Base-by-base conservation (phyloP, 352 stramenopile genomes). In the Blastocystis sp. region DNA sequence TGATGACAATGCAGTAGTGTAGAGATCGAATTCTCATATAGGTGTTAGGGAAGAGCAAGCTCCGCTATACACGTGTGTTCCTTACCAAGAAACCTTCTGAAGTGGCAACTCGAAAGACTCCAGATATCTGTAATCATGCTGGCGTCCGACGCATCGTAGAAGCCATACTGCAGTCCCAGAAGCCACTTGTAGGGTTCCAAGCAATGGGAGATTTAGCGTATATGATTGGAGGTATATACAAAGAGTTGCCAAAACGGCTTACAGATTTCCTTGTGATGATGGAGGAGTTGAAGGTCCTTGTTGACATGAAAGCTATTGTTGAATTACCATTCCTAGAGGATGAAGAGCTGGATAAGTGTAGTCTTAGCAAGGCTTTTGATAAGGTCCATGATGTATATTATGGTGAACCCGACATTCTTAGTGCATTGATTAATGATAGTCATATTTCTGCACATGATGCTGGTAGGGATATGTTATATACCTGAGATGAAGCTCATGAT, bases 171-270 rank as follows among this genome's bases (percentile, higher is more conserved):
- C 42, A 64, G n/a, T 69, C 53, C 48, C 44, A 48, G 19, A 84
- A 84, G 48, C 73, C 73, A 19, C 73, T 84, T 33, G 24, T 84
- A 9, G 73, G 73, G 1, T 84, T 84, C 53, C 73, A 84, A 44
- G 30, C 48, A 24, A 66, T 84, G 73, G 73, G 73, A 37, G 73
- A 84, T 53, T 15, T 84, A 11, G 40, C 53, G 3, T 84, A 53
- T 37, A 84, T 84, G 73, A n/a, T 84, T n/a, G 73, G 73, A 24
- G 48, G 73, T 17, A 84, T 84, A 44, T 84, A 84, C 35, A 42
- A 30, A 40, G 73, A 64, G 53, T 37, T 84, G 27, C 73, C 73
- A 11, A 17, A 22, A 44, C 44, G 51, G 7, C 48, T 84, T 4
- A 7, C 22, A 7, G 73, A 66, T 17, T 84, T 84, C 30, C 33